A percentile compares a stretch with the other conserved stretches of the same genome.
Conservation (phyloP, 116 monocot species). For the Trichopus zeylanicus region DNA sequence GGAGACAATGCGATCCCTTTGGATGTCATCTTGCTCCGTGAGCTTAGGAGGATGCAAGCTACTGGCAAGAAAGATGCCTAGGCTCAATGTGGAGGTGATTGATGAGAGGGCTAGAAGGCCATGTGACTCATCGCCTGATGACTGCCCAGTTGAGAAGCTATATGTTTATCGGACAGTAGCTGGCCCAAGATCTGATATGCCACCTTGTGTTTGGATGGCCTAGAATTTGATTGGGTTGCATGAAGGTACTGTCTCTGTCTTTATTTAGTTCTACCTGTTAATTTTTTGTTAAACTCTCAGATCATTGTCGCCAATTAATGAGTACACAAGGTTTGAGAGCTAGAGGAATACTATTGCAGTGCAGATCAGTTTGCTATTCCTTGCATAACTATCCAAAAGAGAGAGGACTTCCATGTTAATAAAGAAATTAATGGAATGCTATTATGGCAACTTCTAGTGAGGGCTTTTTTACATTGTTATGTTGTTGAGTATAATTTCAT, state of each 20-base stretch:
- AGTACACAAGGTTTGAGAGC: too few relatives aligned
- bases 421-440: too few relatives aligned
- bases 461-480: too few relatives aligned
- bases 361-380: too few relatives aligned
- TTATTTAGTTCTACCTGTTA: background rate
- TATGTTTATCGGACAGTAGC: slow-evolving; percentile 26
- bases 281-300: too few relatives aligned
- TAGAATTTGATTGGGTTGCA: background rate
- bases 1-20: slow-evolving; percentile 99
- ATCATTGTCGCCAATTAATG: too few relatives aligned
- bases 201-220: slow-evolving; percentile 9
- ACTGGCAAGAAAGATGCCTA: slow-evolving; percentile 66
- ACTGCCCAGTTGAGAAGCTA: slow-evolving; percentile 25
- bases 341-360: too few relatives aligned
- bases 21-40: slow-evolving; percentile 88
- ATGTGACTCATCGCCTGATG: slow-evolving; percentile 34
- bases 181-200: slow-evolving; percentile 25
- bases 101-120: slow-evolving; percentile 44
- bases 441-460: too few relatives aligned
- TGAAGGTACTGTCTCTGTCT: background rate
- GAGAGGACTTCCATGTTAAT: too few relatives aligned
- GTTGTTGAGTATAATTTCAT: too few relatives aligned
- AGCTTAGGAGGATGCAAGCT: slow-evolving; percentile 65
- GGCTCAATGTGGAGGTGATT: slow-evolving; percentile 82
- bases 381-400: too few relatives aligned